Conservation (phyloP, 352 stramenopile species). For the Globisporangium barbulae region DNA sequence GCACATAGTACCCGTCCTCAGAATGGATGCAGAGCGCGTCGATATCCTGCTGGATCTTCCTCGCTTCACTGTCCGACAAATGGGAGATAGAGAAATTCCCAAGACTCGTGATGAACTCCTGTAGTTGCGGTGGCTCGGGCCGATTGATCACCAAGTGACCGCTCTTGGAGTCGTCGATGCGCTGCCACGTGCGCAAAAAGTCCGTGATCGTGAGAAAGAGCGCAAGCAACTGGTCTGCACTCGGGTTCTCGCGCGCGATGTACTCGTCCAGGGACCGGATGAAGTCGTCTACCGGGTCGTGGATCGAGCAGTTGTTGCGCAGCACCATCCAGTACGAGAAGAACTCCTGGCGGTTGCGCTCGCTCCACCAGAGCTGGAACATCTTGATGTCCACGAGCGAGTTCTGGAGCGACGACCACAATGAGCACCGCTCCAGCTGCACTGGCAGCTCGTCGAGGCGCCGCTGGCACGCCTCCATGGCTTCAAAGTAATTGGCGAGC, state of each 20-base stretch:
- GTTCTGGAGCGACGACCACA: slow-evolving; percentile 65
- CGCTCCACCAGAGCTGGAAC: slow-evolving; percentile 83
- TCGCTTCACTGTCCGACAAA: slow-evolving; percentile 46
- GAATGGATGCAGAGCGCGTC: slow-evolving; percentile 57
- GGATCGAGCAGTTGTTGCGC: slow-evolving; percentile 51
- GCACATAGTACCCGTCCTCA: slow-evolving; percentile 75
- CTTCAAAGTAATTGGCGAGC: slow-evolving; percentile 71
- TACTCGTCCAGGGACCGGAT: slow-evolving; percentile 77
- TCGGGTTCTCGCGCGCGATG: slow-evolving; percentile 56
- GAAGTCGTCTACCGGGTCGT: slow-evolving; percentile 81
- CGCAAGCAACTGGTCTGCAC: slow-evolving; percentile 54
- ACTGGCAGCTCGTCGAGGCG: slow-evolving; percentile 79
- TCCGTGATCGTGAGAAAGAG: slow-evolving; percentile 80
- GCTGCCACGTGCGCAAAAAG: slow-evolving; percentile 72
- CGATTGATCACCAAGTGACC: slow-evolving; percentile 30
- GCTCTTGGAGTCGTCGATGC: slow-evolving; percentile 20
- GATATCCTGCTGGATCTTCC: slow-evolving; percentile 56
- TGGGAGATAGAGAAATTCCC: slow-evolving; percentile 50
- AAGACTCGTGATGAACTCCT: slow-evolving; percentile 71
- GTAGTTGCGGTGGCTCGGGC: slow-evolving; percentile 58
- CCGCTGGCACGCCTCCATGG: slow-evolving; percentile 61
- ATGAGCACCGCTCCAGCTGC: slow-evolving; percentile 66
- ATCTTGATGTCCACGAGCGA: slow-evolving; percentile 83
- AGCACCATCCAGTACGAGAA: slow-evolving; percentile 79
- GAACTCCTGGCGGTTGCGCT: slow-evolving; percentile 77